Evolutionary conservation across 2,329 filamentous ascomycete genomes (phyloP), one percentile per base, ranked within the genome.

Genomic region (Diaporthe citri): DNA sequence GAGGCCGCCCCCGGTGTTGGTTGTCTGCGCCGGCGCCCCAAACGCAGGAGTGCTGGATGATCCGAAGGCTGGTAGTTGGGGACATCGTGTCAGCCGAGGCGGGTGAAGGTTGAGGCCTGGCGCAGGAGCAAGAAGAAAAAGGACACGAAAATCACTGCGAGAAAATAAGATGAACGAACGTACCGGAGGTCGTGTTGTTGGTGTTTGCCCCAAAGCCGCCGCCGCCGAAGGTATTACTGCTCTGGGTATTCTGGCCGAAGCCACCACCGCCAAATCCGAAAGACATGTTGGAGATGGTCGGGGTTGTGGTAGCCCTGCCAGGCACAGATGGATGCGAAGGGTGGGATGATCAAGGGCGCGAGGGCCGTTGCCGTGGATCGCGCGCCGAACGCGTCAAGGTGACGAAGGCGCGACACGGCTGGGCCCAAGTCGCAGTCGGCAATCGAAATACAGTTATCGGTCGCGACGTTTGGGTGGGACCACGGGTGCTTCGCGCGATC

Each of bases 241-340:
- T 84, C 73, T 85, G 86, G 81, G 88, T 91, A 77, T 87, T 88
- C 80, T 88, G 87, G 84, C 90, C 90, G 84, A 93, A 93, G 86
- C 90, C 88, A 79, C 86, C 85, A 80, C 88, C 88, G 77, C 87
- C 86, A 77, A 86, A 85, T 79, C 87, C 86, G 79, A 90, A 90
- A 80, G 89, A 89, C 90, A 91, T 91, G 80, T 77, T 86, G 81
- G 74, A 73, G 76, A 76, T 67, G 75, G 72, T 73, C 74, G 74
- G 64, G 77, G 72, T 66, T 51, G 72, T 59, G n/a, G 62, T 69
- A 60, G 51, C 71, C 43, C 20, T 67, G 56, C 56, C 46, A 62
- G 46, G 55, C 31, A 22, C 55, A n/a, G 51, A 5, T 56, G 43
- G 60, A 48, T 72, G 70, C 70, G 77, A 60, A 51, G 57, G 59